A percentile compares a stretch with the other conserved stretches of the same genome.
phyloP scores from a whole-genome alignment of 495 filamentous ascomycete genomes.

The Talaromyces ruber region DNA sequence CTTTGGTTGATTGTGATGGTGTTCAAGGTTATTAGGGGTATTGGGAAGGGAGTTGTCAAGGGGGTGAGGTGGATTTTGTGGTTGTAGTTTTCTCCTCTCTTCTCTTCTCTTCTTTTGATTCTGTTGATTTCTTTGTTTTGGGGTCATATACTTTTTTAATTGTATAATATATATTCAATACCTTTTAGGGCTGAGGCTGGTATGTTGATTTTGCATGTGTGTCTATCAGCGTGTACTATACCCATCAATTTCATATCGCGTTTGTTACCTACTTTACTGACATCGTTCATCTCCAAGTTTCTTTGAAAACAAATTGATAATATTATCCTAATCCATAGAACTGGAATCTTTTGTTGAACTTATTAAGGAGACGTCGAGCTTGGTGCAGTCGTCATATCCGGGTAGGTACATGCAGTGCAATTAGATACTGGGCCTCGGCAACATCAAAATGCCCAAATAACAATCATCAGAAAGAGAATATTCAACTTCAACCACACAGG shows the following conservation, averaged over 20 bases:
- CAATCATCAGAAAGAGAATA: background rate
- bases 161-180: background rate
- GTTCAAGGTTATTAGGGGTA: constrained; percentile 49
- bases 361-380: background rate
- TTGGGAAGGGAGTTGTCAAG: constrained; percentile 47
- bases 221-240: background rate
- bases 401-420: background rate
- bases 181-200: background rate
- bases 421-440: background rate
- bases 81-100: constrained; percentile 30
- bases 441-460: background rate
- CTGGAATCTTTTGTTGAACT: background rate
- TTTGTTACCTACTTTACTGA: background rate
- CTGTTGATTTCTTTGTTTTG: background rate
- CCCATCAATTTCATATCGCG: background rate
- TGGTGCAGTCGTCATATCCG: background rate
- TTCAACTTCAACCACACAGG: background rate
- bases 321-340: background rate
- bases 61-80: constrained; percentile 71
- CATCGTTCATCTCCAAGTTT: background rate
- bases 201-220: background rate
- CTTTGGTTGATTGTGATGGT: constrained; percentile 75
- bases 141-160: background rate
- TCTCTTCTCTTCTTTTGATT: background rate
- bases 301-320: background rate